A percentile compares a stretch with the other conserved stretches of the same genome.
These are phyloP conservation scores for Nicotiana attenuata DNA, from an alignment of 257 asterid genomes.

Conservation along the genomic window DNA sequence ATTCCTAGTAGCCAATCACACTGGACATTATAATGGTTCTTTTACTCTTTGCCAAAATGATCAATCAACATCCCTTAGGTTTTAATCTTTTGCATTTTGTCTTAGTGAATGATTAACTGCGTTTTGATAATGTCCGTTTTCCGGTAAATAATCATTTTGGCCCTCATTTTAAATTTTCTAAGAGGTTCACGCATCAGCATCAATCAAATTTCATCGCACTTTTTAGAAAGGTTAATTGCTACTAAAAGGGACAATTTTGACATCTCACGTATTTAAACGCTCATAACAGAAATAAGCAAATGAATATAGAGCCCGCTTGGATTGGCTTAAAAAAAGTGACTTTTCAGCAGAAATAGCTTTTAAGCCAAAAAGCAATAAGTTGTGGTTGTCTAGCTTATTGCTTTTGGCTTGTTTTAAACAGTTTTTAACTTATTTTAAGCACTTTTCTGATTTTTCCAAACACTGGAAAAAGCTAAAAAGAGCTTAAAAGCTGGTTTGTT, in stretches of 20 bases:
- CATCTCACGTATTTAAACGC: background rate
- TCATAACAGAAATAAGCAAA: rapidly evolving
- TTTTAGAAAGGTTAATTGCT: too few species aligned
- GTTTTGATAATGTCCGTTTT: background rate
- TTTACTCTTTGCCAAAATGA: background rate
- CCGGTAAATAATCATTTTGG: background rate
- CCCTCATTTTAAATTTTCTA: background rate
- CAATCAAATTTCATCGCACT: background rate
- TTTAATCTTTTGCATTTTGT: background rate
- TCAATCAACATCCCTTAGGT: background rate
- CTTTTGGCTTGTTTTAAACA: too few species aligned
- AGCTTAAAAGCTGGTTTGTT: too few species aligned
- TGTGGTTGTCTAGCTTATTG: too few species aligned
- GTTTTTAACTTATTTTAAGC: too few species aligned
- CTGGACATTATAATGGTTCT: background rate
- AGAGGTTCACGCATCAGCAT: background rate
- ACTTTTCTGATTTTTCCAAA: too few species aligned
- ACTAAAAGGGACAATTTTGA: background rate
- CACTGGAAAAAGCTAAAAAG: too few species aligned
- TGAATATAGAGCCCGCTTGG: background rate
- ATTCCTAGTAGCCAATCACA: background rate
- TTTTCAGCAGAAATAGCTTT: too few species aligned
- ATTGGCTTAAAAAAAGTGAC: too few species aligned
- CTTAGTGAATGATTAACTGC: background rate
- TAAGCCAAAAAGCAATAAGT: too few species aligned